Base-by-base conservation (phyloP, 2,329 filamentous ascomycete genomes). In the Coccinonectria pachysandricola region DNA sequence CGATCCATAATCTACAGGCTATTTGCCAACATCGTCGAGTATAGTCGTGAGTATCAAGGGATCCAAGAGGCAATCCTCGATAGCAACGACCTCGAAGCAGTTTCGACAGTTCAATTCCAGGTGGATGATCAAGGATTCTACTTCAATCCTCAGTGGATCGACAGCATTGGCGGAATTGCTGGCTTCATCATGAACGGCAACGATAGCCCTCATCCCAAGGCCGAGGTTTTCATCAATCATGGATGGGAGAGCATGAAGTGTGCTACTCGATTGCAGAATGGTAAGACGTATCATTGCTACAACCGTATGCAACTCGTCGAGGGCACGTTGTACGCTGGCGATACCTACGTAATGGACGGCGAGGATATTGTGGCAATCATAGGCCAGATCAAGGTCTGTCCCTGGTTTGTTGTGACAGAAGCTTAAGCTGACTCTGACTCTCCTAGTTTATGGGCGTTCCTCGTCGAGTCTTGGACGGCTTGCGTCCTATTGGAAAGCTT, bases 151-250 rank as follows among this genome's bases (percentile, higher is more conserved):
- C 68, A 68, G 47, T 74, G 66, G 59, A 68, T 75, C 27, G 71
- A 76, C 40, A 71, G 66, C 28, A 43, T 70, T 30, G 67, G 65
- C 30, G 70, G 75, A 36, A 62, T 75, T 28, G 69, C 70, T 0
- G 71, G 71, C 12, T 75, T 75, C 50, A 67, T 75, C 32, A 59
- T 73, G 49, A 75, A 76, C 37, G 68, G 61, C 7, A 67, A 65
- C 6, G 68, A 73, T 2, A 39, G 30, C 6, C 44, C 42, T 1
- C 30, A 39, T 11, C 65, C 59, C 10, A 56, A 71, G n/a, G 68
- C 74, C 35, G 68, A 65, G 5, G 65, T 73, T 25, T 75, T 60
- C 47, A 70, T 75, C 41, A 72, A 68, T 8, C 71, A 75, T 39
- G 70, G 69, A 17, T 75, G 71, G 71, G 62, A 63, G 17, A 64